Percentiles rank a stretch among this genome's conserved stretches.
Conservation (phyloP, 176 grass and related monocot genomes). For the Zea luxurians region DNA sequence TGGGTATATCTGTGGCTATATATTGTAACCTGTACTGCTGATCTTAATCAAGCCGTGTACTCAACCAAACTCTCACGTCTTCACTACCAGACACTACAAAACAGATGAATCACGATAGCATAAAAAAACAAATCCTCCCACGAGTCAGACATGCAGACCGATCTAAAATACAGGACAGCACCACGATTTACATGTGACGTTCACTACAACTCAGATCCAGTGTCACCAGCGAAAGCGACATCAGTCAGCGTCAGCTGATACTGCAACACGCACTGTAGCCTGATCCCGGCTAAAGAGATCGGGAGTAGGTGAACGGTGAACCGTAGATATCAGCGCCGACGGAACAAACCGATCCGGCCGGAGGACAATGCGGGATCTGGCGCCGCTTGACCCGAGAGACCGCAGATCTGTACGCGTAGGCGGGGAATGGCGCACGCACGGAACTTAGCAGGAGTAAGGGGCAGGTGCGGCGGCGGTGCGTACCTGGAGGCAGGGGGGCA, state of each 20-base stretch:
- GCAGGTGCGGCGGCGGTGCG: neutral
- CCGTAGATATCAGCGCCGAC: neutral
- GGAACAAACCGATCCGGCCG: conserved; percentile 24
- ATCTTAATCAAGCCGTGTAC: too few relatives aligned
- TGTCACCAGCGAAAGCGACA: conserved; percentile 31
- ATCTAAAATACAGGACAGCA: conserved; percentile 27
- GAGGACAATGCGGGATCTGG: conserved; percentile 28
- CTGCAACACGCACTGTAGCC: neutral
- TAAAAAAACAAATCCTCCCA: neutral
- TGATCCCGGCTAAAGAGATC: conserved; percentile 27
- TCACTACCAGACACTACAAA: neutral
- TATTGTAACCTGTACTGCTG: too few relatives aligned
- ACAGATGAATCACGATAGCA: neutral
- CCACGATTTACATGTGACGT: neutral
- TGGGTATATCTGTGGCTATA: too few relatives aligned
- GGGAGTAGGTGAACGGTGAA: neutral
- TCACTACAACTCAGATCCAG: conserved; percentile 40
- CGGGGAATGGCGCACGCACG: conserved; percentile 22
- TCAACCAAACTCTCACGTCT: too few relatives aligned
- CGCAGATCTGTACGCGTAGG: conserved; percentile 36
- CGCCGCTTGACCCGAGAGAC: neutral
- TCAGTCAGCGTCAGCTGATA: conserved; percentile 9
- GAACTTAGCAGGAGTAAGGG: neutral
- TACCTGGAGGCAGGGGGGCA: conserved; percentile 97
- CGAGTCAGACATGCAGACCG: conserved; percentile 13